A percentile compares a stretch with the other conserved stretches of the same genome.
phyloP scores from a whole-genome alignment of 208 protist species.

The Acanthamoeba royreba region DNA sequence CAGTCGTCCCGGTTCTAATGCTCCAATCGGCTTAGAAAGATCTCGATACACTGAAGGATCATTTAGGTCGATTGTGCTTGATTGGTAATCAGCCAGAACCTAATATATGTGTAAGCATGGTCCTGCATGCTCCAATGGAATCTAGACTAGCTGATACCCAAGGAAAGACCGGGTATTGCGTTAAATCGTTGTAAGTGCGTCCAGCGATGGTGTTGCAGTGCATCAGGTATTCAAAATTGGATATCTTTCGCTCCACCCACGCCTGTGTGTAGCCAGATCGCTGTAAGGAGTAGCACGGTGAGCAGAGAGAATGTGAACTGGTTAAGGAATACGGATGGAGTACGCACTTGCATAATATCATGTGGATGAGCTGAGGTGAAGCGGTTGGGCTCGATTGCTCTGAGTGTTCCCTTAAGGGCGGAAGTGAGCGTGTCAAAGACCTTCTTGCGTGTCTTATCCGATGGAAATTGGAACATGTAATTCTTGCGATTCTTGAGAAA shows the following conservation, averaged over 20 bases:
- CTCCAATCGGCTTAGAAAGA: slow-evolving; percentile 89
- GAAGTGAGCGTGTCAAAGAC: slow-evolving; percentile 41
- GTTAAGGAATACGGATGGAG: slow-evolving; percentile 55
- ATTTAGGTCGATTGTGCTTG: slow-evolving; percentile 88
- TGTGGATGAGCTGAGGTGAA: slow-evolving; percentile 75
- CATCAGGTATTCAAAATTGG: slow-evolving; percentile 98
- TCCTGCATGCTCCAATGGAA: slow-evolving; percentile 42
- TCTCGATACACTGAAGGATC: slow-evolving; percentile 90
- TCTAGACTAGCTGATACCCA: slow-evolving; percentile 84
- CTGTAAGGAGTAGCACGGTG: slow-evolving; percentile 79
- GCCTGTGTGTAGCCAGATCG: slow-evolving; percentile 82
- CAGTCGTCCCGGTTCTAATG: not conserved
- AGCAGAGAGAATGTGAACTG: slow-evolving; percentile 76
- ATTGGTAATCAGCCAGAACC: slow-evolving; percentile 90
- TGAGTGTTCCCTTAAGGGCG: not conserved
- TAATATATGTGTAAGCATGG: slow-evolving; percentile 69
- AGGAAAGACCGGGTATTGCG: slow-evolving; percentile 98
- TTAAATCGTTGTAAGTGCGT: slow-evolving; percentile 91
- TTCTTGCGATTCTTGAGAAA: slow-evolving; percentile 85
- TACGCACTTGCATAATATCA: slow-evolving; percentile 89
- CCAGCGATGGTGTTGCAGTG: slow-evolving; percentile 95
- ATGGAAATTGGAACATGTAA: slow-evolving; percentile 86
- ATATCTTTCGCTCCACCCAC: slow-evolving; percentile 89
- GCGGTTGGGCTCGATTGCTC: slow-evolving; percentile 78
- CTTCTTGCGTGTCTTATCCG: slow-evolving; percentile 37